These are phyloP conservation scores for Quercus ilex DNA, from an alignment of 306 rosid species.

Conservation along the genomic window DNA sequence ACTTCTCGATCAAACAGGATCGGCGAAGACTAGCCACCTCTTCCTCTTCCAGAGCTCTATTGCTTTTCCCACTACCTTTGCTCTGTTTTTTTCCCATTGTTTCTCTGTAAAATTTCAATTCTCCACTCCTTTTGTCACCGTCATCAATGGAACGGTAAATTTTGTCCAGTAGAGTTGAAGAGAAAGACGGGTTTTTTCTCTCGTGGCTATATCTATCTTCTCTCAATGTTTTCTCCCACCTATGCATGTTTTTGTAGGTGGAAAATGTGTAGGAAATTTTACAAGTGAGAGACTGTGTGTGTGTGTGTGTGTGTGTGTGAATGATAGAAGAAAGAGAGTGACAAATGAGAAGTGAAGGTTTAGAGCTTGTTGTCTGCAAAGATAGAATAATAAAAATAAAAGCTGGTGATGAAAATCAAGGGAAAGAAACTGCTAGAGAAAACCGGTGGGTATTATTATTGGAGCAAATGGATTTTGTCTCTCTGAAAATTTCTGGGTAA, in stretches of 20 bases:
- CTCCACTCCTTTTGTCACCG: slow-evolving; percentile 29
- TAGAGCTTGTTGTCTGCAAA: slow-evolving; percentile 20
- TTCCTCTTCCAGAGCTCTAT: slow-evolving; percentile 12
- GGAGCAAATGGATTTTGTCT: slow-evolving; percentile 18
- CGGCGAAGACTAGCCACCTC: slow-evolving; percentile 27
- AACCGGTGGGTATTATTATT: slow-evolving; percentile 1
- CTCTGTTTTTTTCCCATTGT: slow-evolving; percentile 41
- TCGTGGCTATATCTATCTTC: slow-evolving; percentile 21
- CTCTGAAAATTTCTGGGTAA: slow-evolving; percentile 10
- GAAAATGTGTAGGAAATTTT: not conserved
- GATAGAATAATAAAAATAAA: slow-evolving; percentile 38
- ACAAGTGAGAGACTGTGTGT: not conserved
- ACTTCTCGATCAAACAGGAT: slow-evolving; percentile 45
- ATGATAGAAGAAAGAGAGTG: slow-evolving; percentile 26
- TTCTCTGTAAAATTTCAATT: slow-evolving; percentile 42
- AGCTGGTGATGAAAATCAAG: slow-evolving; percentile 19
- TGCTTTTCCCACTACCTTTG: slow-evolving; percentile 22
- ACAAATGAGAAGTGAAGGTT: slow-evolving; percentile 4
- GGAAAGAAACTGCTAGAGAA: slow-evolving; percentile 6
- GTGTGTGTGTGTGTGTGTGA: not conserved
- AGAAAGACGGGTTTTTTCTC: slow-evolving; percentile 59
- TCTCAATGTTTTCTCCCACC: slow-evolving; percentile 20
- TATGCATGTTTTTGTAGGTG: slow-evolving; percentile 38
- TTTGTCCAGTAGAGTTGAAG: slow-evolving; percentile 69
- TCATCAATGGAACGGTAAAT: slow-evolving; percentile 87